phyloP scores from a whole-genome alignment of 306 rosid genomes.

The Betula pendula region DNA sequence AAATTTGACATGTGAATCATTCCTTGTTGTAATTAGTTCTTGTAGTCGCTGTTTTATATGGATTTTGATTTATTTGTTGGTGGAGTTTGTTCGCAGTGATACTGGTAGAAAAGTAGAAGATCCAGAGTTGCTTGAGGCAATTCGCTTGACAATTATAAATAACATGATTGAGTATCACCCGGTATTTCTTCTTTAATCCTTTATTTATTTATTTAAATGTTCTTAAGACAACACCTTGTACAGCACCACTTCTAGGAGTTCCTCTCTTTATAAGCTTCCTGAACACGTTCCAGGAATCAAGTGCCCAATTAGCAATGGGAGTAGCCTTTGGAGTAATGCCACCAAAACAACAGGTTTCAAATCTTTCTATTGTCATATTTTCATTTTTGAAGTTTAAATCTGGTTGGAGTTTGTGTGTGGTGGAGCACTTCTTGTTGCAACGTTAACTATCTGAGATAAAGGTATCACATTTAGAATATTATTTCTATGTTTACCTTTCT shows the following conservation, averaged over 20 bases:
- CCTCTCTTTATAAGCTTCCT: conserved; percentile 23
- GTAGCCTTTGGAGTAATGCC: conserved; percentile 78
- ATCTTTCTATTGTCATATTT: conserved; percentile 2
- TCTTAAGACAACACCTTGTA: conserved; percentile 11
- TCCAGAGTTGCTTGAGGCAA: conserved; percentile 93
- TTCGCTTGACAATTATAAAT: conserved; percentile 87
- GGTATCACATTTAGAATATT: not conserved
- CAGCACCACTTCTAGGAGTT: conserved; percentile 24
- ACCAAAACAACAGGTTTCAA: conserved; percentile 72
- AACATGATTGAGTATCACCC: conserved; percentile 84
- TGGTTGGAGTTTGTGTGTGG: conserved; percentile 7
- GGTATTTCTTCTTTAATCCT: conserved; percentile 46
- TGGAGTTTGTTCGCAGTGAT: conserved; percentile 67
- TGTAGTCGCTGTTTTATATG: conserved; percentile 12
- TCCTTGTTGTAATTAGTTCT: conserved; percentile 13
- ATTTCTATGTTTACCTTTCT: not conserved
- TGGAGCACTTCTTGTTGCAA: not conserved
- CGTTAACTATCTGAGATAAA: not conserved
- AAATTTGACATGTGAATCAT: conserved; percentile 8
- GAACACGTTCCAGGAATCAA: conserved; percentile 66
- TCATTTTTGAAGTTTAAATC: not conserved
- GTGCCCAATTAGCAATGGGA: conserved; percentile 85
- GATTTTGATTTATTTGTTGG: conserved; percentile 36
- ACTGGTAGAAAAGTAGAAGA: conserved; percentile 91
- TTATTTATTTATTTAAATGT: conserved; percentile 7